Evolutionary conservation across 1,284 basidiomycete species (phyloP), one percentile per base, ranked within the genome.

Genomic region (Moniliella sp.): DNA sequence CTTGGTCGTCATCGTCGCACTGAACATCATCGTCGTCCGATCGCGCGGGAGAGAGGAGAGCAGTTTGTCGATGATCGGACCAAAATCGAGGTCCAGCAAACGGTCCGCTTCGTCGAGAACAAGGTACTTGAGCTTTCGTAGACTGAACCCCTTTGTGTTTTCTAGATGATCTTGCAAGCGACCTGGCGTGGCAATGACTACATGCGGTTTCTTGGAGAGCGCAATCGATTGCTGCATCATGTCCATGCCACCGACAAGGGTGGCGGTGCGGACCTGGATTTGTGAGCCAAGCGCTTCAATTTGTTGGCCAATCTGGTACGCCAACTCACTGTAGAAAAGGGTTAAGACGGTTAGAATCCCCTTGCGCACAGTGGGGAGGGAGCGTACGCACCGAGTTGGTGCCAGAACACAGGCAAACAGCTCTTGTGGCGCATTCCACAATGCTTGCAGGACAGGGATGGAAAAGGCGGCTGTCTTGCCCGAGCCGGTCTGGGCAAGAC

Each of bases 1-100:
- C 63, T 94, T 97, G 14, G 83, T 91, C 2, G 88, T 93, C 86
- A 97, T 97, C n/a, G 91, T 99, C 1, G 91, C 91, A 10, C 84
- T 93, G 67, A 91, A 99, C 1, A 99, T 70, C 61, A 86, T 94
- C 0, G 91, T 99, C 19, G 76, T 79, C 14, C 91, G 72, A 54
- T 97, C 86, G 54, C 75, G 79, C 12, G 91, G 91, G 43, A 97
- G 78, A 27, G 80, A 74, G 64, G 91, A 91, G 27, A 99, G 68
- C 42, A 99, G 83, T 66, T 86, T 88, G 66, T 97, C 91, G 43
- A 99, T 86, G 36, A 82, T 78, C 21, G 81, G 78, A 12, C 84
- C 86, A 52, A 97, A 97, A 60, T 97, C 91, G 73, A 97, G 77
- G 64, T 97, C 91, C 25, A 99, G 67, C 29, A 99, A 64, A 35